Evolutionary conservation across 305 asterid genomes (phyloP).

Genomic region (Solanum chacoense): DNA sequence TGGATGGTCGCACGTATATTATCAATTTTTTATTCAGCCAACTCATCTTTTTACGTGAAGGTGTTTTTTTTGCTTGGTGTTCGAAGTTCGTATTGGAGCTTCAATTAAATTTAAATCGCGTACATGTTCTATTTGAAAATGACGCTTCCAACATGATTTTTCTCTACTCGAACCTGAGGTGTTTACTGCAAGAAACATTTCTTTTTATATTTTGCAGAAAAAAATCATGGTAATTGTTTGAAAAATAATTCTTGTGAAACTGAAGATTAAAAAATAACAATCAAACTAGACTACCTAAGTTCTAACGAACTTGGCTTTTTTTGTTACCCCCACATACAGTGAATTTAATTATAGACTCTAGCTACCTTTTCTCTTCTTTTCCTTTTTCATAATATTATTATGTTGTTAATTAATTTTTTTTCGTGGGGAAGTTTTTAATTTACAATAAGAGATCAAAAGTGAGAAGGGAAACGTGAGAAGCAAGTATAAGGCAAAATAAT

Average conservation of each 20-base stretch:
- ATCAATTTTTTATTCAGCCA: background rate
- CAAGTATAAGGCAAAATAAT: background rate
- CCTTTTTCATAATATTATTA: background rate
- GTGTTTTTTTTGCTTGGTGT: background rate
- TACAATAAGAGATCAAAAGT: background rate
- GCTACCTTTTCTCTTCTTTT: background rate
- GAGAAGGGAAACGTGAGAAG: background rate
- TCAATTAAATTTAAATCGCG: background rate
- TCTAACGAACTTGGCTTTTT: background rate
- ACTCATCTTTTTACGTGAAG: background rate
- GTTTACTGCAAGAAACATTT: background rate
- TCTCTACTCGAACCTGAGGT: background rate
- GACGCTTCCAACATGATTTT: background rate
- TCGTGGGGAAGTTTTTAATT: background rate
- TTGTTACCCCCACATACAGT: background rate
- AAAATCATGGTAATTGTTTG: background rate
- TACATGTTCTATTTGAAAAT: no score
- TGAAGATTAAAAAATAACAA: background rate
- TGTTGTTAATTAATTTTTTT: background rate
- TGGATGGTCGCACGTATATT: background rate
- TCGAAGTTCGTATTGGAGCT: no score
- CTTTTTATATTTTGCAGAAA: background rate
- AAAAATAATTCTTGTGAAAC: background rate
- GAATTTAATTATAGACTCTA: background rate
- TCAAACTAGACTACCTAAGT: background rate